Base-by-base conservation (phyloP, 2,329 filamentous ascomycete genomes). In the Ceratocystis lukuohia region DNA sequence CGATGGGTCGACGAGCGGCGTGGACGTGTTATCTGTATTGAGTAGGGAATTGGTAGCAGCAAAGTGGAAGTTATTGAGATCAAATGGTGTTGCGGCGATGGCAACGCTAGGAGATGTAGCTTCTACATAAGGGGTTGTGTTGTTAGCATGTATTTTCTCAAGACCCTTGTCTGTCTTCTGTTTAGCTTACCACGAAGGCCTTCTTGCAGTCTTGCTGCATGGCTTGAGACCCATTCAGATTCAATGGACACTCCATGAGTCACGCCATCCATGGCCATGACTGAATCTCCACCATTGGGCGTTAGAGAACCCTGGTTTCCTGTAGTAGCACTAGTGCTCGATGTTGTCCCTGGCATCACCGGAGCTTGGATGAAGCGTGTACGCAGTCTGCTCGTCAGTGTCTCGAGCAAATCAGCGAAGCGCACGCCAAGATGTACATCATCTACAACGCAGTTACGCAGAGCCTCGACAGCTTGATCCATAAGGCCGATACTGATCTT, bases 381-480 rank as follows among this genome's bases (percentile, higher is more conserved):
- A 65, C 88, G 83, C 69, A 93, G 80, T 28, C 88, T 82, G 68
- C 86, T 86, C 0, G 88, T 91, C 50, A 94, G 77, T 1, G 87
- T 89, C 71, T 91, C 86, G n/a, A 93, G 82, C 61, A 93, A 81
- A 71, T 92, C 88, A 20, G 89, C 88, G 71, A 94, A 94, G 6
- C 89, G 84, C 68, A 88, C 91, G n/a, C 88, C 89, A 3, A 94
- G 80, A 73, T 94, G 89, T 6, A 93, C 88, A 70, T 94, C 89
- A 72, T 94, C 89, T 3, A 93, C 89, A 5, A 92, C 88, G 69
- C 88, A 91, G 70, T 84, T 88, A 20, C 88, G 83, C 45, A 94
- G 80, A 1, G 88, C 88, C 69, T 86, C 80, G 0, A 92, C 88
- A 0, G 88, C 89, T 37, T 82, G 79, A 71, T 91, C 88, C 79